Conservation (phyloP, 129 eudicot genomes). For the Chrysanthemum makinoi region DNA sequence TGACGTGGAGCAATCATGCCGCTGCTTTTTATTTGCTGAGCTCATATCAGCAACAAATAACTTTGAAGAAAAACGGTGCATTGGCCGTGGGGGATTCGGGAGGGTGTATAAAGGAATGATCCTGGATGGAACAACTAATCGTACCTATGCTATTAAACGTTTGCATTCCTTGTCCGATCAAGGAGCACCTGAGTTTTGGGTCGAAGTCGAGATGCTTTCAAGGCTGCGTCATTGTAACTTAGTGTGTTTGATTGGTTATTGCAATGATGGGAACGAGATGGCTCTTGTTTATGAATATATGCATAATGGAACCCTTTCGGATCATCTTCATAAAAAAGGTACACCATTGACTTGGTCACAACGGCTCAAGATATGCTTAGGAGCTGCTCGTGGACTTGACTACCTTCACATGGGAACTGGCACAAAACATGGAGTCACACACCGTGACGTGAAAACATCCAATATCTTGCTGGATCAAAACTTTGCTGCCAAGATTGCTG, state of each 20-base stretch:
- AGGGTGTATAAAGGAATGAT: too few relatives aligned
- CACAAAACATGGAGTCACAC: not conserved
- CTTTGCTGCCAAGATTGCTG: slow-evolving; percentile 3
- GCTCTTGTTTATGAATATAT: slow-evolving; percentile 13
- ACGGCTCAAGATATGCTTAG: slow-evolving; percentile 17
- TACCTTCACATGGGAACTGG: slow-evolving; percentile 8
- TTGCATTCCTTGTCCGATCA: too few relatives aligned
- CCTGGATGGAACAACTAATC: too few relatives aligned
- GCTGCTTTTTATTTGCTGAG: too few relatives aligned
- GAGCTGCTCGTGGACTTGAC: slow-evolving; percentile 20
- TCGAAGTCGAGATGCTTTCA: too few relatives aligned
- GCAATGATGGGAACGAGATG: slow-evolving; percentile 7
- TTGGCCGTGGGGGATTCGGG: too few relatives aligned
- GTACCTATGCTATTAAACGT: too few relatives aligned
- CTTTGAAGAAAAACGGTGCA: too few relatives aligned
- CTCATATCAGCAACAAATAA: too few relatives aligned
- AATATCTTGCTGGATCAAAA: slow-evolving; percentile 16
- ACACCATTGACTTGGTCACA: slow-evolving; percentile 3
- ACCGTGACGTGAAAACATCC: slow-evolving; percentile 6
- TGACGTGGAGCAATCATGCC: too few relatives aligned
- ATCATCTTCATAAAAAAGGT: slow-evolving; percentile 7
- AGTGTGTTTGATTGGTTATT: not conserved
- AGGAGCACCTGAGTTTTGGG: too few relatives aligned
- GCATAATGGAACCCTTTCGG: not conserved
- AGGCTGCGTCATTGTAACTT: too few relatives aligned